Conservation (phyloP, 148 eudicot genomes). For the Simmondsia chinensis region DNA sequence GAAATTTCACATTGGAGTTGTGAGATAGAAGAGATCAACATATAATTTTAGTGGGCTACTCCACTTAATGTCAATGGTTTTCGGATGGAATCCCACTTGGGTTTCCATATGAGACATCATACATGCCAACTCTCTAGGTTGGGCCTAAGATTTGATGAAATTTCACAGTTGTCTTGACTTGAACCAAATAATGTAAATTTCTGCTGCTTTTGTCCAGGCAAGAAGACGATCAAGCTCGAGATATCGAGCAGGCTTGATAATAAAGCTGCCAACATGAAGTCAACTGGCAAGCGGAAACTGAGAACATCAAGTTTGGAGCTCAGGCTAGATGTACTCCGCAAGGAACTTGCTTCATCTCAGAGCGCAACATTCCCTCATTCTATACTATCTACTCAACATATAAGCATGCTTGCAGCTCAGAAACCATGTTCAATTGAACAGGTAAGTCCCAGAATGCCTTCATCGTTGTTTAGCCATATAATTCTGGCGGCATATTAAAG, state of each 20-base stretch:
- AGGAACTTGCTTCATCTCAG: constrained; percentile 63
- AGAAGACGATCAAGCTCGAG: constrained; percentile 59
- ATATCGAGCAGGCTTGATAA: constrained; percentile 30
- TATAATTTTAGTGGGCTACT: too few relatives aligned
- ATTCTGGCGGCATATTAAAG: too few relatives aligned
- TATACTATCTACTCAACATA: constrained; percentile 79
- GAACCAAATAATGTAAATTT: too few relatives aligned
- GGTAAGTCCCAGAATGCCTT: constrained; percentile 24
- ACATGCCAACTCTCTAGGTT: too few relatives aligned
- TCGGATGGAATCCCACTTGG: too few relatives aligned
- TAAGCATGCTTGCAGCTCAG: constrained; percentile 41
- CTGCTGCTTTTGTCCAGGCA: constrained; percentile 34
- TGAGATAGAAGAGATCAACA: too few relatives aligned
- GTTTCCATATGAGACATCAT: too few relatives aligned
- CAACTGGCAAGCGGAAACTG: constrained; percentile 43
- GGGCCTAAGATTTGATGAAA: too few relatives aligned
- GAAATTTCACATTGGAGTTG: too few relatives aligned
- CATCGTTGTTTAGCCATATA: too few relatives aligned
- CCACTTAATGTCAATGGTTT: too few relatives aligned
- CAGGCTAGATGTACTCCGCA: constrained; percentile 74
- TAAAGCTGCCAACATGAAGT: constrained; percentile 26
- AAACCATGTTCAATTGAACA: constrained; percentile 60
- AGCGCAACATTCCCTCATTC: constrained; percentile 97
- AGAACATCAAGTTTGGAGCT: constrained; percentile 47
- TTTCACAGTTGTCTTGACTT: too few relatives aligned